phyloP scores from a whole-genome alignment of 306 rosid species.

The Corylus heterophylla region DNA sequence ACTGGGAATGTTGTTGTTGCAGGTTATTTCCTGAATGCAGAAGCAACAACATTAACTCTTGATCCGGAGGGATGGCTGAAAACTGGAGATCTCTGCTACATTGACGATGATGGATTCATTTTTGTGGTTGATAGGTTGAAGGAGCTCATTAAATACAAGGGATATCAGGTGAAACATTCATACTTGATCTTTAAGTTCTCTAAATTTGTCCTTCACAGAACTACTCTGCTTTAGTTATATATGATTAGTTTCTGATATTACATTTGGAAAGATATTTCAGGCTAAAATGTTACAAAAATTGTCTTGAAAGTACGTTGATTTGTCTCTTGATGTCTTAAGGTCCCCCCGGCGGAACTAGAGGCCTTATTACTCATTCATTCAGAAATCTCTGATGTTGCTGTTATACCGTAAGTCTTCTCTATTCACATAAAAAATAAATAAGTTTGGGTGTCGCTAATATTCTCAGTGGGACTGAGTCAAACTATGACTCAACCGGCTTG shows the following conservation, averaged over 20 bases:
- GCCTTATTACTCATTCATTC: constrained; percentile 79
- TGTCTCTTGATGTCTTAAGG: constrained; percentile 49
- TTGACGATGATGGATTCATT: constrained; percentile 76
- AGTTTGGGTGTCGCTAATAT: too few species aligned
- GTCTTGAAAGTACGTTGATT: too few species aligned
- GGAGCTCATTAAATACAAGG: constrained; percentile 93
- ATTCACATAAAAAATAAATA: not conserved
- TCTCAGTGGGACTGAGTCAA: too few species aligned
- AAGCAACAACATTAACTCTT: constrained; percentile 73
- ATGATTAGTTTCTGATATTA: too few species aligned
- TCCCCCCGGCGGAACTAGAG: constrained; percentile 95
- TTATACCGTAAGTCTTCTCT: constrained; percentile 72
- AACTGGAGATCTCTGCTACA: constrained; percentile 86
- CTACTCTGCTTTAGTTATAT: too few species aligned
- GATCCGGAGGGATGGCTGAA: constrained; percentile 85
- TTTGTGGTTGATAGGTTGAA: constrained; percentile 86
- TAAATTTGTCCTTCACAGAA: too few species aligned
- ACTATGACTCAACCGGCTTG: too few species aligned
- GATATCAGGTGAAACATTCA: constrained; percentile 66
- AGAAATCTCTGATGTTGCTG: constrained; percentile 72
- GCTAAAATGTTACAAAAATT: too few species aligned
- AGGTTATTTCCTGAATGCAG: constrained; percentile 80
- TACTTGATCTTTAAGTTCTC: too few species aligned
- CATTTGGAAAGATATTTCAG: too few species aligned
- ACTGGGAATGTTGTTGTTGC: constrained; percentile 11